Conservation (phyloP, 2,329 filamentous ascomycete genomes). For the Pseudofabraea citricarpa region DNA sequence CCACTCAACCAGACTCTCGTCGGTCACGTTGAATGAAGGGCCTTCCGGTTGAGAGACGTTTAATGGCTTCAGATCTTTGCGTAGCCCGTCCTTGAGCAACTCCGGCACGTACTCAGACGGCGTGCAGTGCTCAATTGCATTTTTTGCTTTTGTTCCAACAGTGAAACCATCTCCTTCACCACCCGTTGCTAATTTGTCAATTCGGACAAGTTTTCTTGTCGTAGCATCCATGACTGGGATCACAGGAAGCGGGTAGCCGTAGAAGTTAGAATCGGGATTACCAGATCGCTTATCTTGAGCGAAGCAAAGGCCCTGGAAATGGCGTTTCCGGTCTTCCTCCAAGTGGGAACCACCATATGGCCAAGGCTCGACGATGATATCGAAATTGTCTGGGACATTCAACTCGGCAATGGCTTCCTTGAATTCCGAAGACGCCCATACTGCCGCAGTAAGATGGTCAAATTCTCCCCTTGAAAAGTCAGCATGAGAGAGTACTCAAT, state of each 20-base stretch:
- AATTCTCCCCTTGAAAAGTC: conserved; percentile 38
- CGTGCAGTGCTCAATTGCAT: conserved; percentile 37
- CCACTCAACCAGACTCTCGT: conserved; percentile 40
- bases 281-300: conserved; percentile 39
- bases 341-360: conserved; percentile 49
- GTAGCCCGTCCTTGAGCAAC: conserved; percentile 32
- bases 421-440: conserved; percentile 46
- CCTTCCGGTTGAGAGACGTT: conserved; percentile 60
- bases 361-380: conserved; percentile 49
- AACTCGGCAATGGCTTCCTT: conserved; percentile 45
- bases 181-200: conserved; percentile 39
- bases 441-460: conserved; percentile 40
- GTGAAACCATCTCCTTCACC: conserved; percentile 33
- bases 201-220: conserved; percentile 40
- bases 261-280: conserved; percentile 51
- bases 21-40: conserved; percentile 50
- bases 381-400: conserved; percentile 48
- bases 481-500: conserved; percentile 12
- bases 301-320: conserved; percentile 50
- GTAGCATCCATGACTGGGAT: conserved; percentile 42
- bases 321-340: conserved; percentile 41
- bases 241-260: conserved; percentile 44
- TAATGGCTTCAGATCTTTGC: conserved; percentile 51
- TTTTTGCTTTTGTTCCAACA: conserved; percentile 36
- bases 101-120: conserved; percentile 33